phyloP scores from a whole-genome alignment of 2,329 filamentous ascomycete genomes.

The Fusarium sp. region DNA sequence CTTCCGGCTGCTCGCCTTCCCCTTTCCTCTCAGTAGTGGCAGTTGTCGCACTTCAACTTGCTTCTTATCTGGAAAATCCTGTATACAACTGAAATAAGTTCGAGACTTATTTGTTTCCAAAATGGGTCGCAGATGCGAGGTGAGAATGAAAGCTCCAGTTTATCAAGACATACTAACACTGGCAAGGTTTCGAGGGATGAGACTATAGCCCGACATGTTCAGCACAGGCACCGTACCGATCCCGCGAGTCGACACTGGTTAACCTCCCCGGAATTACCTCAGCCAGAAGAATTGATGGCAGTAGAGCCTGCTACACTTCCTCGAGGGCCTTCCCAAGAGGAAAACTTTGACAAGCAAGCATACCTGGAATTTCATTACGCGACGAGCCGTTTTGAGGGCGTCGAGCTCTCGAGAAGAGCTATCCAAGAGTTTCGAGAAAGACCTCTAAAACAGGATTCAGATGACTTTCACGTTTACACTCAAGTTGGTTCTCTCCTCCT shows the following conservation, averaged over 20 bases:
- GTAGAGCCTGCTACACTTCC: constrained; percentile 30
- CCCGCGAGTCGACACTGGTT: constrained; percentile 22
- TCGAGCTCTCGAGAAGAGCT: constrained; percentile 75
- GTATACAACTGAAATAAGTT: neutral
- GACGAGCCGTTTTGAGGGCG: constrained; percentile 78
- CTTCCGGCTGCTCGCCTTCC: too few relatives aligned
- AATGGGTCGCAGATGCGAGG: constrained; percentile 10
- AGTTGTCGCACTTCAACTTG: neutral
- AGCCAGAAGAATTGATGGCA: constrained; percentile 40
- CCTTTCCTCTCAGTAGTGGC: neutral
- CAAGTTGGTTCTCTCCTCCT: constrained; percentile 55
- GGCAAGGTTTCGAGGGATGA: constrained; percentile 9
- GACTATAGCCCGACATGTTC: constrained; percentile 26
- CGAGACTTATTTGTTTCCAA: neutral
- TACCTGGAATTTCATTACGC: constrained; percentile 82
- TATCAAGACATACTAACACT: neutral
- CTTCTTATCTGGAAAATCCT: neutral
- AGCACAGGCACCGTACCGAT: neutral
- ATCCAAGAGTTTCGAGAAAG: constrained; percentile 64
- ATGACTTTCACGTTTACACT: constrained; percentile 72
- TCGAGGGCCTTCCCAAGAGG: neutral
- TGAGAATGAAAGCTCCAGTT: neutral
- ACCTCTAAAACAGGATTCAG: constrained; percentile 64
- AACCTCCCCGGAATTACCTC: constrained; percentile 39
- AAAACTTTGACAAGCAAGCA: constrained; percentile 43